Conservation (phyloP, 768 basidiomycete species). For the Lentinula raphanica region DNA sequence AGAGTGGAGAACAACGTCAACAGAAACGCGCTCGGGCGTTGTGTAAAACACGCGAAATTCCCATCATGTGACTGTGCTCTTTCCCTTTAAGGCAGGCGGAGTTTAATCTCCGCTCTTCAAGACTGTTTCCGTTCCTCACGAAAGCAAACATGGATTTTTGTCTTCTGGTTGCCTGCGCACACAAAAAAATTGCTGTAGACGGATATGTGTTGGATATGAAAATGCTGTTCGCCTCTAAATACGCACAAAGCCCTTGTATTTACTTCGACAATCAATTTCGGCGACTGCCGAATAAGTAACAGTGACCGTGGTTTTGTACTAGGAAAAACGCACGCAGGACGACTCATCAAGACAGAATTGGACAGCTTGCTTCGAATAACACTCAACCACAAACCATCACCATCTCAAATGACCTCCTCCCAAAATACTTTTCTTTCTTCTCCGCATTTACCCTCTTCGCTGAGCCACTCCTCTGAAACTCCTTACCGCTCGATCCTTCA, state of each 20-base stretch:
- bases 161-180: no score
- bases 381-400: background rate
- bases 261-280: background rate
- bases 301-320: background rate
- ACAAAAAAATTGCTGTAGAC: no score
- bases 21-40: background rate
- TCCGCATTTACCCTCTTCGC: background rate
- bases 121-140: no score
- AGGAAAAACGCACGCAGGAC: background rate
- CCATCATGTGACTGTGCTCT: background rate
- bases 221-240: no score
- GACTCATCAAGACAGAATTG: background rate
- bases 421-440: background rate
- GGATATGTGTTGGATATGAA: background rate
- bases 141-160: no score
- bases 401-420: background rate
- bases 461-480: background rate
- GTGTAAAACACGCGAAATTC: background rate
- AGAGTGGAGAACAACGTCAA: background rate
- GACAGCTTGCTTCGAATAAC: background rate
- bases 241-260: background rate
- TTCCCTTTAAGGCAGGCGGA: background rate
- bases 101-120: background rate
- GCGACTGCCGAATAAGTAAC: background rate
- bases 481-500: background rate